phyloP scores from a whole-genome alignment of 768 basidiomycete genomes.

The Suillus americanus region DNA sequence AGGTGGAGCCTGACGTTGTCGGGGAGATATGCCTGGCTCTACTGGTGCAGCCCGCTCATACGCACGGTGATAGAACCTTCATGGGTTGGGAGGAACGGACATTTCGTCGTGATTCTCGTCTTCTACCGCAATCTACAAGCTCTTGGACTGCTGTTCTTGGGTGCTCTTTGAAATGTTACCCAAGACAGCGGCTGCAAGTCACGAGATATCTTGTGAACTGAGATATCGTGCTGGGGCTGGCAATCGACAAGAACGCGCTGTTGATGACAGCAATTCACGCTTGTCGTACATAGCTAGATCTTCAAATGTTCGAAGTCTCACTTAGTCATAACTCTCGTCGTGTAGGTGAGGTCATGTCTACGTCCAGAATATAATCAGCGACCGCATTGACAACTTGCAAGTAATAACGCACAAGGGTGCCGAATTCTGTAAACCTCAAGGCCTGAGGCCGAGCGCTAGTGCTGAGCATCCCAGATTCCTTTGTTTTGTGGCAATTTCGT shows the following conservation, averaged over 20 bases:
- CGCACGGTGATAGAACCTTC: too few relatives aligned
- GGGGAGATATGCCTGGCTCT: slow-evolving; percentile 43
- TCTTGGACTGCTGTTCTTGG: too few relatives aligned
- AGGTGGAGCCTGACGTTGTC: slow-evolving; percentile 67
- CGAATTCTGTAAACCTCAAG: too few relatives aligned
- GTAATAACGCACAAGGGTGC: slow-evolving; percentile 55
- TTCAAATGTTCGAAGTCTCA: slow-evolving; percentile 91
- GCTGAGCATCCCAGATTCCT: too few relatives aligned
- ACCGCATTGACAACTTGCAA: background rate
- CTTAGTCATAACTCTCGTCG: slow-evolving; percentile 93
- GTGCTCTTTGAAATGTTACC: too few relatives aligned
- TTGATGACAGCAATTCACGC: slow-evolving; percentile 45
- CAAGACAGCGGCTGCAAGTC: too few relatives aligned
- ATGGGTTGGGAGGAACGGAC: too few relatives aligned
- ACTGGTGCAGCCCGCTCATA: slow-evolving; percentile 7
- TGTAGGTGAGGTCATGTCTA: slow-evolving; percentile 92
- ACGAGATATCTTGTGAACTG: too few relatives aligned
- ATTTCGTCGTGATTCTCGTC: too few relatives aligned
- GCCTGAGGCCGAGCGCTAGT: too few relatives aligned
- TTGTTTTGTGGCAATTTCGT: too few relatives aligned
- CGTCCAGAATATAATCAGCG: background rate
- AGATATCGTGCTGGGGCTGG: slow-evolving; percentile 76
- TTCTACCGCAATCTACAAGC: too few relatives aligned
- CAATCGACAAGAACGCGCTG: background rate
- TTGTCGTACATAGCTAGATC: slow-evolving; percentile 63